These are phyloP conservation scores for Colletotrichum eremochloae DNA, from an alignment of 2,329 filamentous ascomycete species.

Conservation along the genomic window DNA sequence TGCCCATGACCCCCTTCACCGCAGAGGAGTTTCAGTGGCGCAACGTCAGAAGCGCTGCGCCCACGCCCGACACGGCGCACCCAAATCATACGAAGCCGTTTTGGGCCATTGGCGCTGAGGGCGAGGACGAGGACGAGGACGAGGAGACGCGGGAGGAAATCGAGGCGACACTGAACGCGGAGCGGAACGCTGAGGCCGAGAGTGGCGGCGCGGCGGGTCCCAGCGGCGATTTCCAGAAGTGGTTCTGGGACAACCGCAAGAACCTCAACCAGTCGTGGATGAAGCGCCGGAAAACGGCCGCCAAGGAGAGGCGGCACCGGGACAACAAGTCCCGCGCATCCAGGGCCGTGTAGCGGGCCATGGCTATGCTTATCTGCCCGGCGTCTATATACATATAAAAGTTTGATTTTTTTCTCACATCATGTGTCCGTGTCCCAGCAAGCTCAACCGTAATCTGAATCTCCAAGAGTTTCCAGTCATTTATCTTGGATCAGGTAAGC, in stretches of 20 bases:
- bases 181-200: conserved; percentile 44
- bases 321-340: conserved; percentile 71
- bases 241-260: conserved; percentile 77
- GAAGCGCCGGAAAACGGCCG: conserved; percentile 70
- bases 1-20: conserved; percentile 86
- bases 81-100: conserved; percentile 74
- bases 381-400: conserved; percentile 19
- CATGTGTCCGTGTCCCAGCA: not conserved
- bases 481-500: not conserved
- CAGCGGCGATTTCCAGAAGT: conserved; percentile 70
- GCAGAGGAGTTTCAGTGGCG: conserved; percentile 82
- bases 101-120: conserved; percentile 63
- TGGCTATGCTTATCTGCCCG: not conserved
- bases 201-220: conserved; percentile 37
- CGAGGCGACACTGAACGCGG: conserved; percentile 48
- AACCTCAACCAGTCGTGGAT: conserved; percentile 77
- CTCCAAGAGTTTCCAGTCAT: not conserved
- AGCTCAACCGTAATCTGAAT: not conserved
- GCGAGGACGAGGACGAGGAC: conserved; percentile 58
- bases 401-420: not conserved
- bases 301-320: conserved; percentile 76
- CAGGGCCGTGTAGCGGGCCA: conserved; percentile 50
- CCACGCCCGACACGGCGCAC: conserved; percentile 93
- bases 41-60: conserved; percentile 86
- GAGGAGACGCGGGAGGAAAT: conserved; percentile 50